Conservation (phyloP, 2,329 filamentous ascomycete species). For the Apiospora saccharicola region DNA sequence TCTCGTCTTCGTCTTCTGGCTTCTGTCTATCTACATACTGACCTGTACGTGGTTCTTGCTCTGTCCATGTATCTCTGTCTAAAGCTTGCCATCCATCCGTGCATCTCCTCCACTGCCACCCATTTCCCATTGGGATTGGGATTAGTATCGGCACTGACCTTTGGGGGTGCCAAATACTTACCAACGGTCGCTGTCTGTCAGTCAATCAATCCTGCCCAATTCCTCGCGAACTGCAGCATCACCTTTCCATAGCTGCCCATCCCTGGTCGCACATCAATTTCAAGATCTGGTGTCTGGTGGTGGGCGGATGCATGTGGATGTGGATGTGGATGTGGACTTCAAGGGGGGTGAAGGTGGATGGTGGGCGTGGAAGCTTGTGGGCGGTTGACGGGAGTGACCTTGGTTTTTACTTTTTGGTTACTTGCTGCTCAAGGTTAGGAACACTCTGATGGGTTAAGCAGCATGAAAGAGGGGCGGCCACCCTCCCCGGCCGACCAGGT, state of each 20-base stretch:
- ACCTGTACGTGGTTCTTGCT: background rate
- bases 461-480: constrained; percentile 18
- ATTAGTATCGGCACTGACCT: background rate
- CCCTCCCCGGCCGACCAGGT: background rate
- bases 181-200: background rate
- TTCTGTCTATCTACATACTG: background rate
- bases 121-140: background rate
- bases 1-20: constrained; percentile 13
- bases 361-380: background rate
- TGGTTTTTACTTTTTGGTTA: background rate
- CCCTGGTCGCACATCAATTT: constrained; percentile 22
- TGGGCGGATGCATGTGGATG: constrained; percentile 21
- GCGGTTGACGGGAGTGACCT: constrained; percentile 16
- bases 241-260: constrained; percentile 19
- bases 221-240: constrained; percentile 15
- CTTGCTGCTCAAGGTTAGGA: constrained; percentile 9
- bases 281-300: constrained; percentile 22
- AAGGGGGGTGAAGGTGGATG: background rate
- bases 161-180: background rate
- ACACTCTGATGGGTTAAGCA: constrained; percentile 1
- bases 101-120: constrained; percentile 15
- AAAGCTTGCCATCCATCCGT: constrained; percentile 17
- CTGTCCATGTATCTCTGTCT: background rate
- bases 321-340: constrained; percentile 14
- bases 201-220: constrained; percentile 18